A percentile compares a stretch with the other conserved stretches of the same genome.
These are phyloP conservation scores for Apodospora peruviana DNA, from an alignment of 495 filamentous ascomycete species.

Conservation along the genomic window DNA sequence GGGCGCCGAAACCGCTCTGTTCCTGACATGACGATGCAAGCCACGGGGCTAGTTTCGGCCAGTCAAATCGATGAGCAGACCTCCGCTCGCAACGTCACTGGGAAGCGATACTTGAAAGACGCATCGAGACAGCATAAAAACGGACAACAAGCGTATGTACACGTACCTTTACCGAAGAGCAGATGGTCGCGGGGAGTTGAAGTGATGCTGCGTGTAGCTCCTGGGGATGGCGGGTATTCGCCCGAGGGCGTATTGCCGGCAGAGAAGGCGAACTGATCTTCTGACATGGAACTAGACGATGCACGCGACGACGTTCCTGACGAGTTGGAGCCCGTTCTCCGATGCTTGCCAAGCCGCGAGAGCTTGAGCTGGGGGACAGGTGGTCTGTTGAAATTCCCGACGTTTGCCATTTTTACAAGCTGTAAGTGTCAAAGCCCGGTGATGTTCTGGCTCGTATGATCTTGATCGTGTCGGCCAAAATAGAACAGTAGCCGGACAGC, in stretches of 20 bases:
- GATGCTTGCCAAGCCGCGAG: constrained; percentile 16
- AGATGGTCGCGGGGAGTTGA: constrained; percentile 3
- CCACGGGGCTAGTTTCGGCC: constrained; percentile 1
- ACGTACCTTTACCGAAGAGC: constrained; percentile 13
- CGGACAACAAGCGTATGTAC: not conserved
- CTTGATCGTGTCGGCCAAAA: no score
- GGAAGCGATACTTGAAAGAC: not conserved
- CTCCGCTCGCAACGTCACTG: constrained; percentile 1
- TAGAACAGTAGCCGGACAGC: no score
- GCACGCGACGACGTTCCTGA: constrained; percentile 21
- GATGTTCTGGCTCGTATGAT: no score
- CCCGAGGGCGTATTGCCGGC: constrained; percentile 12
- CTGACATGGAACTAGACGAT: constrained; percentile 13
- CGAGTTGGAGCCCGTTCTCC: constrained; percentile 30
- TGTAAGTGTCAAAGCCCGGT: no score
- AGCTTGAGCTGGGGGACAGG: no score
- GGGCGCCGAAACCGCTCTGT: not conserved
- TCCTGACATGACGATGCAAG: constrained; percentile 6
- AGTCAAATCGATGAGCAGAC: constrained; percentile 8
- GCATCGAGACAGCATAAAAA: not conserved
- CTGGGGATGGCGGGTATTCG: constrained; percentile 11
- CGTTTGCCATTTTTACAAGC: no score
- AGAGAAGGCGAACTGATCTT: constrained; percentile 21
- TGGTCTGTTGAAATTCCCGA: no score
- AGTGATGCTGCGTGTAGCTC: not conserved